Evolutionary conservation across 768 basidiomycete species (phyloP).

Genomic region (Tricholoma bakamatsutake): DNA sequence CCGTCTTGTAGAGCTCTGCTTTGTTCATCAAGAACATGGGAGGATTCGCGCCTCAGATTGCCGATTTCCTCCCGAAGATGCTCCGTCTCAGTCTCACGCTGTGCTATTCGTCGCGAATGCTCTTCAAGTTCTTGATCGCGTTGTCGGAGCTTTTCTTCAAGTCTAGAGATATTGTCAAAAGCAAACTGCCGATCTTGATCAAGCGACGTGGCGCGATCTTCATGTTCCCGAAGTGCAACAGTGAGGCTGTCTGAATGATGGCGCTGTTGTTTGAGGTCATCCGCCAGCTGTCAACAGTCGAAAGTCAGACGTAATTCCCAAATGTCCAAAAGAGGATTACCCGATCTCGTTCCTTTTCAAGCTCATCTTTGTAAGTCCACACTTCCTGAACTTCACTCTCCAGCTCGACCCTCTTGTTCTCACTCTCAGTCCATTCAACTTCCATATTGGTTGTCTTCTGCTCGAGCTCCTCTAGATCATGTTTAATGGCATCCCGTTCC

Average conservation of each 20-base stretch:
- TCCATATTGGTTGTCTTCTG: slow-evolving; percentile 42
- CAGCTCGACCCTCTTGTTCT: slow-evolving; percentile 49
- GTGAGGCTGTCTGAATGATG: slow-evolving; percentile 44
- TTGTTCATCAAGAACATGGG: slow-evolving; percentile 45
- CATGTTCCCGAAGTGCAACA: slow-evolving; percentile 44
- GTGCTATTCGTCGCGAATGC: slow-evolving; percentile 38
- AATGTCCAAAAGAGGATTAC: slow-evolving; percentile 25
- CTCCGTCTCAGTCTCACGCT: slow-evolving; percentile 48
- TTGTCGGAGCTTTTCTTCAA: slow-evolving; percentile 51
- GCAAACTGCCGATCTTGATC: slow-evolving; percentile 53
- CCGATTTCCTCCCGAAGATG: slow-evolving; percentile 49
- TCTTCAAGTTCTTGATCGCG: slow-evolving; percentile 52
- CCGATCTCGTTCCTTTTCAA: slow-evolving; percentile 53
- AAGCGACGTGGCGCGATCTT: slow-evolving; percentile 43
- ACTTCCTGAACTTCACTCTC: slow-evolving; percentile 51
- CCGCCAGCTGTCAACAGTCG: slow-evolving; percentile 36
- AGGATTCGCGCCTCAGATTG: slow-evolving; percentile 48
- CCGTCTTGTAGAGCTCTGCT: slow-evolving; percentile 39
- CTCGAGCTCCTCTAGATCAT: slow-evolving; percentile 37
- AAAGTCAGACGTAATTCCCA: not conserved
- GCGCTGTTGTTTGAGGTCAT: slow-evolving; percentile 48
- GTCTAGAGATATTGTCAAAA: slow-evolving; percentile 45
- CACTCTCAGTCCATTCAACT: slow-evolving; percentile 48
- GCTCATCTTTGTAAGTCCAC: slow-evolving; percentile 43
- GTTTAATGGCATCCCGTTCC: slow-evolving; percentile 35